Base-by-base conservation (phyloP, 2,329 filamentous ascomycete genomes). In the Botryotinia calthae region DNA sequence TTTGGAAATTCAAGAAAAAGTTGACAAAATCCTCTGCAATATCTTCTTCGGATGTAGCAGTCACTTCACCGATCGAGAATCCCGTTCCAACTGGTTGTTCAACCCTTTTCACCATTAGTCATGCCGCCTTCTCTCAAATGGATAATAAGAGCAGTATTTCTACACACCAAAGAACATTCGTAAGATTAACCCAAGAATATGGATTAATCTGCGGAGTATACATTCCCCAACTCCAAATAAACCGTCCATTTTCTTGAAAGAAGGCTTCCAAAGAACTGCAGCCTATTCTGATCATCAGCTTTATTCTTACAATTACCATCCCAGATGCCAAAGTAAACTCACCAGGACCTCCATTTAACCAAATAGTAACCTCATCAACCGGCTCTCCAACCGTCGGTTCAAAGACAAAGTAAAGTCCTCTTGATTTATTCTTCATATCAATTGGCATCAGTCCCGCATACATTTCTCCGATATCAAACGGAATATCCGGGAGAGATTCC, bases 1-100 rank as follows among this genome's bases (percentile, higher is more conserved):
- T 82, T 58, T 87, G 80, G 76, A 89, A 89, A 75, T 87, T 86
- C 80, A 86, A 85, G 82, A 82, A 86, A 78, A 86, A 87, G 4
- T 84, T 84, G 5, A 83, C 81, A 74, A 87, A 87, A 44, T 87
- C 81, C 56, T 80, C 75, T 16, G 80, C 84, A 48, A 85, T 81
- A 58, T 86, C 82, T 18, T 84, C 82, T 76, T 87, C 84, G 73
- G 83, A 81, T 28, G 81, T 85, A 14, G 76, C 78, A 28, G 61
- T 78, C 1, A 75, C 73, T 28, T 74, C 72, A 20, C 77, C 78
- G 28, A 72, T 75, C 1, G 75, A 75, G 46, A 77, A 79, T 4
- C 78, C 78, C 20, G 77, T 78, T 25, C 77, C 76, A 8, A 87
- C 82, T 7, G 85, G 85, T 73, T 87, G 85, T 67, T 85, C 86